A percentile compares a stretch with the other conserved stretches of the same genome.
Conservation (phyloP, 164 flowering plant genomes). For the Stephania japonica region DNA sequence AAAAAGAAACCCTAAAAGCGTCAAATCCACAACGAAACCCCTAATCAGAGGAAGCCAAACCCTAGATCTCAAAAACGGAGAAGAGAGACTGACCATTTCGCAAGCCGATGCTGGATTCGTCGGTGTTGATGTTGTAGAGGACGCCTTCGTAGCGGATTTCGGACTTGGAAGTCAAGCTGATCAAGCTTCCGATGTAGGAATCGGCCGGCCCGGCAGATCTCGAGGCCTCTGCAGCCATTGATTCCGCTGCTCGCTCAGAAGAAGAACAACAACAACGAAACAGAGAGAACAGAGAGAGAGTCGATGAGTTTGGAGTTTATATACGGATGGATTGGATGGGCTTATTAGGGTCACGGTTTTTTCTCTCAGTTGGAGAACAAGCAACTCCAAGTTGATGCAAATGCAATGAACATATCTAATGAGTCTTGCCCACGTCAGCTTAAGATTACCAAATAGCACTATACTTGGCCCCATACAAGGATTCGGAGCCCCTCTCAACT, state of each 20-base stretch:
- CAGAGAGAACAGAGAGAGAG: neutral
- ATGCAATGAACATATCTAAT: neutral
- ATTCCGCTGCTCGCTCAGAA: too few relatives aligned
- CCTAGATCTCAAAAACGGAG: neutral
- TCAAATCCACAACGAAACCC: neutral
- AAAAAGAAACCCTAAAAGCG: neutral
- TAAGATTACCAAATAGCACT: too few relatives aligned
- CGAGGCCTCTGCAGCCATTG: constrained; percentile 55
- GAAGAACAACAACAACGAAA: neutral
- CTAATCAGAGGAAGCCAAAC: neutral
- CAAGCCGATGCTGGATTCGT: constrained; percentile 85
- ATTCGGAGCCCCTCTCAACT: too few relatives aligned
- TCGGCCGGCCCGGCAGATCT: constrained; percentile 61
- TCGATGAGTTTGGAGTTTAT: neutral
- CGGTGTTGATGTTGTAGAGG: constrained; percentile 78
- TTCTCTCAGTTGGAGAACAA: too few relatives aligned
- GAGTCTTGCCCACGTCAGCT: too few relatives aligned
- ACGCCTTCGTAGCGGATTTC: constrained; percentile 92
- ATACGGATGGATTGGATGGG: too few relatives aligned
- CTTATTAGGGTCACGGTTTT: neutral
- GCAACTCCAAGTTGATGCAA: neutral
- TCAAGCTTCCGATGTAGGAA: constrained; percentile 90
- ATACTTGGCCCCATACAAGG: too few relatives aligned
- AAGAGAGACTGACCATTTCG: constrained; percentile 45
- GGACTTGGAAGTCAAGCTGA: constrained; percentile 84